These are phyloP conservation scores for Mrakia hoshinonis DNA, from an alignment of 768 basidiomycete genomes.

Conservation along the genomic window DNA sequence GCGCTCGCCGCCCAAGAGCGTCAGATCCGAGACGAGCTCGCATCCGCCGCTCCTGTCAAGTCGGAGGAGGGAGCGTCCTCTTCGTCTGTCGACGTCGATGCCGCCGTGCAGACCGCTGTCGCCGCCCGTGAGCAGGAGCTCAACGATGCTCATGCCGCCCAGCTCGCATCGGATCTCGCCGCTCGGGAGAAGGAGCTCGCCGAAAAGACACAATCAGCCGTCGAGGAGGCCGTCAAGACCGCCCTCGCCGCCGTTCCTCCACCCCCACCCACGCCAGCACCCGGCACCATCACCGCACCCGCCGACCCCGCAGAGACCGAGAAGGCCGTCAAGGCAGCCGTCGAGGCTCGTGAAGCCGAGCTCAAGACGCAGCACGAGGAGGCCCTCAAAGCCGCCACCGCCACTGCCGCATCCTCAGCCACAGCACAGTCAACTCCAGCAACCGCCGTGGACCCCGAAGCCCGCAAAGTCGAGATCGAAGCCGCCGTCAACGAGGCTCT, in stretches of 20 bases:
- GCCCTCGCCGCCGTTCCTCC: background rate
- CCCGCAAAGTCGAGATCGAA: conserved; percentile 1
- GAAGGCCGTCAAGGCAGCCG: conserved; percentile 17
- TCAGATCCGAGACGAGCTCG: conserved; percentile 18
- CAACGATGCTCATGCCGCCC: background rate
- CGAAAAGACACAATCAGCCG: conserved; percentile 7
- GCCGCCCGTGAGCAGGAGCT: conserved; percentile 14
- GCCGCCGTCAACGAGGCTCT: conserved; percentile 15
- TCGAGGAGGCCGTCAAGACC: conserved; percentile 14
- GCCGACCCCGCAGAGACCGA: conserved; percentile 19
- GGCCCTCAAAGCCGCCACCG: conserved; percentile 12
- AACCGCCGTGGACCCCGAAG: background rate
- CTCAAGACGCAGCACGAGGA: conserved; percentile 12
- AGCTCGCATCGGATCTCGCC: conserved; percentile 3
- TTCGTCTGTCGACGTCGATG: conserved; percentile 14
- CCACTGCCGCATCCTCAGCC: background rate
- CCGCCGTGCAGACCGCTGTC: conserved; percentile 25
- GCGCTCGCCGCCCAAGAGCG: conserved; percentile 24
- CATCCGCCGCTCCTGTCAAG: background rate
- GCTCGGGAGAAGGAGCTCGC: conserved; percentile 22
- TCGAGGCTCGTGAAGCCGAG: conserved; percentile 22
- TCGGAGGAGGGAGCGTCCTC: background rate
- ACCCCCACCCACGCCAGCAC: background rate
- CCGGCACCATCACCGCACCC: background rate
- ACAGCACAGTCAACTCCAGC: background rate